Base-by-base conservation (phyloP, 352 stramenopile genomes). In the Phytophthora fragariaefolia region DNA sequence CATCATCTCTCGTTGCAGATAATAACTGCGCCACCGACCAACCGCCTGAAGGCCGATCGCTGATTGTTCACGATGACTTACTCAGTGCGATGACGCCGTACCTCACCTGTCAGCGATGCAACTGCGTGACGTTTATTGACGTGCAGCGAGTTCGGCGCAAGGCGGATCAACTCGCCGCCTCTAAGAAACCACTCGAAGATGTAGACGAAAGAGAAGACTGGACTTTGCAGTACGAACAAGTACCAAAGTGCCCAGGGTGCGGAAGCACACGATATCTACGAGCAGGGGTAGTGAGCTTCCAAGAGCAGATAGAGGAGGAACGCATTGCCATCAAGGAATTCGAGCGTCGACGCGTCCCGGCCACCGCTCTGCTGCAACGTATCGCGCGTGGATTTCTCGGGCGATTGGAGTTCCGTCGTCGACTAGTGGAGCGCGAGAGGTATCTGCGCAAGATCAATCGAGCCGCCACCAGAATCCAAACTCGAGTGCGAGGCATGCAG, bases 71-170 rank as follows among this genome's bases (percentile, higher is more conserved):
- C 13, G 56, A 75, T 50, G 67, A 71, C 27, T 60, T 64, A 22
- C 32, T 65, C 27, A 72, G 51, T 48, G 36, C 40, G n/a, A 79
- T 77, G 68, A 93, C 85, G 17, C 83, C 85, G 22, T 93, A 93
- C 32, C 71, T 92, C 45, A 93, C 82, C 17, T 95, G 86, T 53
- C 83, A 83, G 43, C 76, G 81, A 32, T 95, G 85, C 77, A 95
- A 95, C 58, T 86, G 71, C 62, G 71, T 95, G 42, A 82, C 80
- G 6, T 93, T 95, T 68, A 77, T 95, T 62, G 82, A 92, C 38
- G 64, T 92, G 7, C 66, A 69, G 17, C 74, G 72, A 38, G 74
- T 95, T 10, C 76, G 82, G 0, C 73, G 57, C 10, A 69, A 78
- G 50, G 32, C 24, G 12, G 56, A 75, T 40, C 67, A 72, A 50